Base-by-base conservation (phyloP, 371 early-diverging fungal genomes). In the Circinella minor region DNA sequence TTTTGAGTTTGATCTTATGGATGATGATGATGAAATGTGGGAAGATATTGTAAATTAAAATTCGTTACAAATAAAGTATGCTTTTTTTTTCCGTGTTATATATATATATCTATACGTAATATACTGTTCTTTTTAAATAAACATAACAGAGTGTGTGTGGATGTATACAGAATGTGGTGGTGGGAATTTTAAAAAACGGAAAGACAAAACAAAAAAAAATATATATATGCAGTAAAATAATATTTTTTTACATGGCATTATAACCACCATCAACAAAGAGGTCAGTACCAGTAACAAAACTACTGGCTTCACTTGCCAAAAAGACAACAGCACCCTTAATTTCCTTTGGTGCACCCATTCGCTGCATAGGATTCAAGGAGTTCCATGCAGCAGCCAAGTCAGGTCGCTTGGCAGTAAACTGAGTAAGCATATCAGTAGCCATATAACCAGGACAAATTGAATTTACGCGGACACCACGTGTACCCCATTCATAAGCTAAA, bases 321-420 rank as follows among this genome's bases (percentile, higher is more conserved):
- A 84, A 94, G 49, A 92, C 75, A 27, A 92, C 84, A 20, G 91
- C 88, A 66, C 90, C 88, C 70, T 88, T 89, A 54, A 93, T 85
- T 71, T 93, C 93, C 27, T 78, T 76, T 65, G 90, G 81, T 18
- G 81, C 75, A 61, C 92, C 92, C 76, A 85, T 65, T 36, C 86
- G 82, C 62, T 77, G 74, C 81, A 82, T 80, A 4, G 85, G 85
- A n/a, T 78, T 77, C 27, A 75, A 55, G 7, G 74, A 65, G 18
- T 57, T 57, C 85, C 85, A 84, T 20, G 66, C 67, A 6, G 72
- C 66, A 36, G 73, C 76, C 62, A 79, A 66, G 10, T 75, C 81
- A 11, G 76, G 76, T 57, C 77, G 72, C 10, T 71, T 70, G 18
- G 59, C 68, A 55, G 80, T 71, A 51, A 74, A 72, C 14, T 75